Conservation (phyloP, 176 grass and related monocot genomes). For the Ensete ventricosum region DNA sequence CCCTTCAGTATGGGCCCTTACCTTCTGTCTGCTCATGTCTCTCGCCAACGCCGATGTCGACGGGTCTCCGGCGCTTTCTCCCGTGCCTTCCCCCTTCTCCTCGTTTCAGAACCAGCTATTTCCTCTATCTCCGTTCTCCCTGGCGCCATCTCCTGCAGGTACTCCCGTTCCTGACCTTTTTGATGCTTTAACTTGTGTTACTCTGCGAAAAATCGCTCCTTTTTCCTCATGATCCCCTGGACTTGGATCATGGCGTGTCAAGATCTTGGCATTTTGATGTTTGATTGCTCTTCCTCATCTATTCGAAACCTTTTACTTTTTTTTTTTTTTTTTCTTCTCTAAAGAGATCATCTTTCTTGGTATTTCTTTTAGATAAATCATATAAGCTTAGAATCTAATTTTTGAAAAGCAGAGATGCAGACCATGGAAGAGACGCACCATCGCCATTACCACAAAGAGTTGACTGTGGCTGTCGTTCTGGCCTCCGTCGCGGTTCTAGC, state of each 20-base stretch:
- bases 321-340: too few species aligned
- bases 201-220: neutral
- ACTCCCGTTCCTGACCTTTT: neutral
- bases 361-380: neutral
- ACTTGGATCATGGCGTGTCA: neutral
- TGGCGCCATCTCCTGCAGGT: conserved; percentile 37
- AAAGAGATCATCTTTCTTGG: neutral
- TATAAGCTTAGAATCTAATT: neutral
- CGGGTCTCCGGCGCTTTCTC: neutral
- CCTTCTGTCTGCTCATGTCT: neutral
- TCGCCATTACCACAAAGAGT: conserved; percentile 62
- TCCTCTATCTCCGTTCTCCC: neutral
- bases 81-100: neutral
- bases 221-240: neutral
- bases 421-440: conserved; percentile 31
- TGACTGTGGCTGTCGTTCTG: conserved; percentile 45
- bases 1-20: neutral
- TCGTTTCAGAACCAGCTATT: neutral
- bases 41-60: neutral
- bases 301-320: neutral
- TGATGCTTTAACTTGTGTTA: neutral
- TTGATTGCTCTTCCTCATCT: neutral
- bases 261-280: neutral
- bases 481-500: conserved; percentile 44
- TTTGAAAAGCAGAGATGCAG: conserved; percentile 35